Base-by-base conservation (phyloP, 805 yeast genomes). In the Starmerella riodocensis region DNA sequence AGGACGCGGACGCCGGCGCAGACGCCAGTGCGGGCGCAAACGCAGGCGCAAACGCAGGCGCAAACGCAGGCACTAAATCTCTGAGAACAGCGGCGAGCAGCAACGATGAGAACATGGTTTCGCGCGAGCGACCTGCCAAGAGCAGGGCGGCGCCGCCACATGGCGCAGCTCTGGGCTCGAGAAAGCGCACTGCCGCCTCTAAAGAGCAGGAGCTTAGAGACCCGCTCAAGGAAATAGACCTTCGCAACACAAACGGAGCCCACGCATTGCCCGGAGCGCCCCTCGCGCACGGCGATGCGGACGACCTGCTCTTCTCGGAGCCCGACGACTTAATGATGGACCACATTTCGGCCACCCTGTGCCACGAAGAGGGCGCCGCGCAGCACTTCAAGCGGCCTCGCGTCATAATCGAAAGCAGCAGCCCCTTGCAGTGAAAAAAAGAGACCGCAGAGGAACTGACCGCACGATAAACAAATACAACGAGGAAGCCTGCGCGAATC, bases 381-480 rank as follows among this genome's bases (percentile, higher is more conserved):
- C 11, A 24, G 4, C 29, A 25, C 4, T 5, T 26, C 12, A 25
- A 26, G 11, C 27, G 37, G 12, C 31, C 18, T 8, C 23, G 37
- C 5, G 21, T 34, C 19, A n/a, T 26, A 5, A 26, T 25, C 8
- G 31, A 34, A 16, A 25, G 37, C 37, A 34, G 37, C 18, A 34
- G 37, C 31, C 31, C 30, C 9, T 7, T 16, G 13, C 13, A 9
- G 13, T 24, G 27, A 24, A 24, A n/a, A n/a, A n/a, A n/a, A n/a
- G n/a, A n/a, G n/a, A n/a, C n/a, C n/a, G n/a, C n/a, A n/a, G n/a
- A n/a, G n/a, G n/a, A n/a, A n/a, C n/a, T n/a, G n/a, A n/a, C n/a
- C n/a, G n/a, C n/a, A n/a, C n/a, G n/a, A n/a, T n/a, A n/a, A n/a
- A n/a, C n/a, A n/a, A n/a, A n/a, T n/a, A n/a, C n/a, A n/a, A n/a